Evolutionary conservation across 805 yeast genomes (phyloP).

Genomic region (Blastobotrys chiropterorum): DNA sequence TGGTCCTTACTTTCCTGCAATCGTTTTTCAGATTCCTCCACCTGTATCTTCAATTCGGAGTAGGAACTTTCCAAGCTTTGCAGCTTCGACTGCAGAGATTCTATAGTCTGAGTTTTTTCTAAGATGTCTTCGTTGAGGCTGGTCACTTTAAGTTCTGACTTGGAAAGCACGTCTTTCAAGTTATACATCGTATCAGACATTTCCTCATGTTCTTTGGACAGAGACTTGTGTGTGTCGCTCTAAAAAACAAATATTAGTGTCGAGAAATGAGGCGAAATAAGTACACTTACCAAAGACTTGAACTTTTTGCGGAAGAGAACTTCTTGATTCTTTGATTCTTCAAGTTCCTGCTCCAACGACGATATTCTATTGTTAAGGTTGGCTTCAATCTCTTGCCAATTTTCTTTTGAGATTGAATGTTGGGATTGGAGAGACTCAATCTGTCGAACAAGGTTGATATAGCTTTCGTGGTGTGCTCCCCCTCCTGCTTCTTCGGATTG

Average conservation of each 20-base stretch:
- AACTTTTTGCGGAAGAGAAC: slow-evolving; percentile 13
- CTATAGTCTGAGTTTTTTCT: background rate
- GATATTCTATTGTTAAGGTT: slow-evolving; percentile 46
- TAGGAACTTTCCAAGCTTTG: background rate
- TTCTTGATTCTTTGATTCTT: slow-evolving; percentile 17
- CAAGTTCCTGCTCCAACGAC: slow-evolving; percentile 19
- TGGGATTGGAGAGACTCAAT: slow-evolving; percentile 61
- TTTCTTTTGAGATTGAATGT: slow-evolving; percentile 67
- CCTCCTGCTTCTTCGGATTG: slow-evolving; percentile 46
- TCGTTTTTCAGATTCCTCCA: background rate
- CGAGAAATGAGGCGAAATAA: too few relatives aligned
- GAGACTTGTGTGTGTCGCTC: slow-evolving; percentile 9
- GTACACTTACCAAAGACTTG: slow-evolving; percentile 10
- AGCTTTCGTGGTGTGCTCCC: slow-evolving; percentile 26
- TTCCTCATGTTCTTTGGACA: slow-evolving; percentile 12
- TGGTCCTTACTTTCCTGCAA: background rate
- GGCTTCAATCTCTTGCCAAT: slow-evolving; percentile 78
- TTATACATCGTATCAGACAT: slow-evolving; percentile 12
- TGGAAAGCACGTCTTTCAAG: slow-evolving; percentile 9
- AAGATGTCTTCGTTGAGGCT: background rate
- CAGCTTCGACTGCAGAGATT: background rate
- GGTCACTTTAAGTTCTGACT: background rate
- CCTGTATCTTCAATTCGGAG: background rate
- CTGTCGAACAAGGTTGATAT: slow-evolving; percentile 35
- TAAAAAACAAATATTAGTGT: too few relatives aligned